These are phyloP conservation scores for Yarrowia deformans DNA, from an alignment of 805 yeast species.

Conservation along the genomic window DNA sequence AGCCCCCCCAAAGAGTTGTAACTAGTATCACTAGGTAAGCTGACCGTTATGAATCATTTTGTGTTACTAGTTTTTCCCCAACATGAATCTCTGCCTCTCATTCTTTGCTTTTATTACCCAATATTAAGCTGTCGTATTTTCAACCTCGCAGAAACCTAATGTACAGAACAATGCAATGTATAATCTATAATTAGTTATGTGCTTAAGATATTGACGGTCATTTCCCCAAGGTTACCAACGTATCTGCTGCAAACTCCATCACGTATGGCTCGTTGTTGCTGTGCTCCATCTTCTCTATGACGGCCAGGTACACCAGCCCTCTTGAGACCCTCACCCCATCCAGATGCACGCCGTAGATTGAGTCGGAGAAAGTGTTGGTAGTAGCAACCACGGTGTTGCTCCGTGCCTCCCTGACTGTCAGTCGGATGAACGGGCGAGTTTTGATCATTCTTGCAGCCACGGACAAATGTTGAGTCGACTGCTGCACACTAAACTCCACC, in stretches of 20 bases:
- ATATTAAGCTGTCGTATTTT: no score
- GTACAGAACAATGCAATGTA: no score
- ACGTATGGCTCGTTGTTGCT: slow-evolving; percentile 3
- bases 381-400: slow-evolving; percentile 7
- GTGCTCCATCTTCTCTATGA: slow-evolving; percentile 29
- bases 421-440: slow-evolving; percentile 7
- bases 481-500: slow-evolving; percentile 23
- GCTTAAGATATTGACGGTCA: background rate
- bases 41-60: no score
- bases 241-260: slow-evolving; percentile 14
- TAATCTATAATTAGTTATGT: no score
- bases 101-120: no score
- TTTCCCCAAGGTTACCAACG: background rate
- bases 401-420: slow-evolving; percentile 5
- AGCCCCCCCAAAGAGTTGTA: no score
- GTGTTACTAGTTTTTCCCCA: no score
- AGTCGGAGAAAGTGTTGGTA: slow-evolving; percentile 16
- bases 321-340: slow-evolving; percentile 6
- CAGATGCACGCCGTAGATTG: slow-evolving; percentile 25
- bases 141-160: no score
- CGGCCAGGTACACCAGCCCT: slow-evolving; percentile 5
- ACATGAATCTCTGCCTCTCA: no score
- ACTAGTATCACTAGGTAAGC: no score
- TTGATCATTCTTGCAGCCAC: slow-evolving; percentile 18
- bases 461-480: slow-evolving; percentile 4